Percentiles rank a stretch among this genome's conserved stretches.
Conservation (phyloP, 495 filamentous ascomycete genomes). For the Daldinia decipiens region DNA sequence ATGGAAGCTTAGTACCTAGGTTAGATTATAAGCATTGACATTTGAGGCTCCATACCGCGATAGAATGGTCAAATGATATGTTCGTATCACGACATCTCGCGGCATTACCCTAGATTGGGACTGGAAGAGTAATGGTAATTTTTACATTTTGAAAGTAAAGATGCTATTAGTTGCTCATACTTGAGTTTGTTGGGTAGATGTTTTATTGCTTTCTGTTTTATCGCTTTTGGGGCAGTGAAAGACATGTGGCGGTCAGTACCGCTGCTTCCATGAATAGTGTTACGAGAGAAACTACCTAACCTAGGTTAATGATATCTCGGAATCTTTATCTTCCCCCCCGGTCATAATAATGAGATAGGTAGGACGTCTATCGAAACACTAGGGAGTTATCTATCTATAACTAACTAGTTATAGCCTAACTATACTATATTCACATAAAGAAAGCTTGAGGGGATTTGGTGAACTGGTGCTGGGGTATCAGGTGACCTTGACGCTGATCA, state of each 20-base stretch:
- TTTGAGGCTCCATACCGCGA: background rate
- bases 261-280: too few species aligned
- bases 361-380: background rate
- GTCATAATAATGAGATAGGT: background rate
- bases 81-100: background rate
- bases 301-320: too few species aligned
- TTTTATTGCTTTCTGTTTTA: too few species aligned
- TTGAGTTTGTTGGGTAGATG: too few species aligned
- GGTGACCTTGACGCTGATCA: too few species aligned
- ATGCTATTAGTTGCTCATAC: too few species aligned
- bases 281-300: too few species aligned
- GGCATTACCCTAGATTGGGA: background rate
- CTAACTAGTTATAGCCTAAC: background rate
- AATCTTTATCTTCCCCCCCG: background rate
- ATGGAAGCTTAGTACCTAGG: background rate
- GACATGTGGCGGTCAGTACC: too few species aligned
- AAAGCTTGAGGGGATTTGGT: background rate
- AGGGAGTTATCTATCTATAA: background rate
- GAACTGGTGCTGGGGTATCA: too few species aligned
- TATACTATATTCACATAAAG: background rate
- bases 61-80: background rate
- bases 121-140: too few species aligned
- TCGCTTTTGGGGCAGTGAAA: too few species aligned
- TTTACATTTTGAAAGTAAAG: too few species aligned
- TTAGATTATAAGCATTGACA: background rate